Evolutionary conservation across 75 land plant genomes (phyloP).

Genomic region (Selaginella moellendorffii): DNA sequence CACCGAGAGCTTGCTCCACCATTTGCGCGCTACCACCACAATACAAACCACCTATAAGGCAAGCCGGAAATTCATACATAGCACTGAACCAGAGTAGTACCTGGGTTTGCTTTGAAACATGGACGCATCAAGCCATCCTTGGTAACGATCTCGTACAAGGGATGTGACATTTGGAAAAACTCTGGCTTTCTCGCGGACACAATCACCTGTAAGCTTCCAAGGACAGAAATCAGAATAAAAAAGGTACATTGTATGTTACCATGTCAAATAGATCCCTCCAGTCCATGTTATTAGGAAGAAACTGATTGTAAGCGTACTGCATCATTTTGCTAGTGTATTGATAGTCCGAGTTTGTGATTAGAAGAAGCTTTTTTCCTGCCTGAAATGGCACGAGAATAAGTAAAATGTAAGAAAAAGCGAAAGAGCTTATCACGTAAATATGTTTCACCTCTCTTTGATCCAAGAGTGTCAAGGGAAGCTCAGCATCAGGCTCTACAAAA

Average conservation of each 20-base stretch:
- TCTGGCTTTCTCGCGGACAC: conserved; percentile 96
- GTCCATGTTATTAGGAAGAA: conserved; percentile 79
- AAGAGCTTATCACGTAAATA: conserved; percentile 39
- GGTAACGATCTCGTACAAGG: conserved; percentile 89
- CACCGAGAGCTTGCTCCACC: conserved; percentile 67
- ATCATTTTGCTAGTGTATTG: conserved; percentile 97
- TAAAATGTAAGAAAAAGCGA: background rate
- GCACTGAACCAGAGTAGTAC: conserved; percentile 19
- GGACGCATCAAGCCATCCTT: conserved; percentile 94
- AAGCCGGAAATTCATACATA: background rate
- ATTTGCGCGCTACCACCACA: conserved; percentile 96
- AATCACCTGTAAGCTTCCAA: conserved; percentile 65
- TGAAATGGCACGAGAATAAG: conserved; percentile 18
- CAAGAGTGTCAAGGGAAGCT: conserved; percentile 77
- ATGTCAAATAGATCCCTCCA: conserved; percentile 98
- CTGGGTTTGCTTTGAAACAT: conserved; percentile 67
- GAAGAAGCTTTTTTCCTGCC: conserved; percentile 81
- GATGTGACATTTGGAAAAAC: conserved; percentile 82
- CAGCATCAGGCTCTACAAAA: conserved; percentile 94
- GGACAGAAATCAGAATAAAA: no score
- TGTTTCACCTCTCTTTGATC: conserved; percentile 92
- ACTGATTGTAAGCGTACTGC: conserved; percentile 91
- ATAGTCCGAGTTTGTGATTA: conserved; percentile 96
- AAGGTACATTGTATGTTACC: no score
- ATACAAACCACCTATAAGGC: conserved; percentile 75